Percentiles rank a stretch among this genome's conserved stretches.
Evolutionary conservation across 331 rosid genomes (phyloP).

Genomic region (Telfairia occidentalis): DNA sequence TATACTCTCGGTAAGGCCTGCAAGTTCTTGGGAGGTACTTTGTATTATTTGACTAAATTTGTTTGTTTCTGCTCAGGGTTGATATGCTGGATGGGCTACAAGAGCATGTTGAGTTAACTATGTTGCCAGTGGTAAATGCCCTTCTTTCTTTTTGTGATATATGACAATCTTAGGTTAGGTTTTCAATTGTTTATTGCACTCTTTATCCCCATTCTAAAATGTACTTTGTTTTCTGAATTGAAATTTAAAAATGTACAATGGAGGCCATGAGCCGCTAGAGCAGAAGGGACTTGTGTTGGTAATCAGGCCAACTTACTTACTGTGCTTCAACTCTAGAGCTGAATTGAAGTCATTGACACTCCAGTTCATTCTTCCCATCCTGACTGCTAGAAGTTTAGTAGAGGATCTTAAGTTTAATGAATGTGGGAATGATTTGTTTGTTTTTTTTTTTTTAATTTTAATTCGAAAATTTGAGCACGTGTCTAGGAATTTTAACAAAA

Average conservation of each 20-base stretch:
- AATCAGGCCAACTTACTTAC: neutral
- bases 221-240: neutral
- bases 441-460: too few species aligned
- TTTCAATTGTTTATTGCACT: too few species aligned
- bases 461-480: too few species aligned
- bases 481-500: neutral
- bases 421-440: too few species aligned
- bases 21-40: neutral
- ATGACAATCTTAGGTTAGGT: neutral
- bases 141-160: neutral
- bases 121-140: constrained; percentile 41
- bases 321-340: neutral
- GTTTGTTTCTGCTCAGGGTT: constrained; percentile 11
- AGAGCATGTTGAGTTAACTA: constrained; percentile 79
- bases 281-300: neutral
- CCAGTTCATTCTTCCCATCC: neutral
- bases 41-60: neutral
- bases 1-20: neutral
- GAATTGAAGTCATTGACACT: neutral
- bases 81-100: constrained; percentile 81
- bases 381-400: too few species aligned
- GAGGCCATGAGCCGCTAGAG: too few species aligned
- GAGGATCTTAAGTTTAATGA: too few species aligned
- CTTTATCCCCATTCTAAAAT: neutral
- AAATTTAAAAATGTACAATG: too few species aligned